A percentile compares a stretch with the other conserved stretches of the same genome.
Conservation (phyloP, 441 rosid genomes). For the Croton setiger region DNA sequence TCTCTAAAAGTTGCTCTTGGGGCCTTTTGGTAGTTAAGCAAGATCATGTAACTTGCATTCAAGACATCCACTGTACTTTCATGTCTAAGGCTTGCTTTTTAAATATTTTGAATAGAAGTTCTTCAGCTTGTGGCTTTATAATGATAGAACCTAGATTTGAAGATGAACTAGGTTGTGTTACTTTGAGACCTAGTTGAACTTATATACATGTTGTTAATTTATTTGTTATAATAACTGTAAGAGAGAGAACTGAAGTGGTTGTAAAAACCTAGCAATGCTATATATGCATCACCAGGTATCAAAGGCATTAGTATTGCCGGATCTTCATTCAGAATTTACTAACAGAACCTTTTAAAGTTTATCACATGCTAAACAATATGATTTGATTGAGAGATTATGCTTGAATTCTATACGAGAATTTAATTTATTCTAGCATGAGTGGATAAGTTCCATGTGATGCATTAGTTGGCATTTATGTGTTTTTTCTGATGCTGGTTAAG, state of each 20-base stretch:
- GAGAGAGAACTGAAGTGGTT: neutral
- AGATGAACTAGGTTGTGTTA: too few species aligned
- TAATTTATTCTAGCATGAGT: neutral
- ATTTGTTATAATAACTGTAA: neutral
- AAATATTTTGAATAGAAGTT: neutral
- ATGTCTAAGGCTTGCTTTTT: neutral
- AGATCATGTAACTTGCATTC: neutral
- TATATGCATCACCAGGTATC: neutral
- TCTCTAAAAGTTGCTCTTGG: slow-evolving; percentile 3
- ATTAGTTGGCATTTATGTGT: neutral
- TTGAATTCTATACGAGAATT: neutral
- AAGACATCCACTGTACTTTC: too few species aligned
- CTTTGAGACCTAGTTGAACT: neutral
- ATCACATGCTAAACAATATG: neutral
- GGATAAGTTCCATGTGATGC: neutral
- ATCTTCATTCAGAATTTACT: neutral
- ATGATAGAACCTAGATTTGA: neutral
- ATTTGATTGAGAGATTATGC: neutral
- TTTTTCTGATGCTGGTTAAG: neutral
- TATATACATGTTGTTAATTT: neutral
- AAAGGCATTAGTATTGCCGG: neutral
- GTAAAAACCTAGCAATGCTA: neutral
- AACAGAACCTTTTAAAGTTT: neutral
- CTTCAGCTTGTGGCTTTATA: neutral
- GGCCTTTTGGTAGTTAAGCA: neutral